These are phyloP conservation scores for Penicillium salamii DNA, from an alignment of 495 filamentous ascomycete genomes.

Conservation along the genomic window DNA sequence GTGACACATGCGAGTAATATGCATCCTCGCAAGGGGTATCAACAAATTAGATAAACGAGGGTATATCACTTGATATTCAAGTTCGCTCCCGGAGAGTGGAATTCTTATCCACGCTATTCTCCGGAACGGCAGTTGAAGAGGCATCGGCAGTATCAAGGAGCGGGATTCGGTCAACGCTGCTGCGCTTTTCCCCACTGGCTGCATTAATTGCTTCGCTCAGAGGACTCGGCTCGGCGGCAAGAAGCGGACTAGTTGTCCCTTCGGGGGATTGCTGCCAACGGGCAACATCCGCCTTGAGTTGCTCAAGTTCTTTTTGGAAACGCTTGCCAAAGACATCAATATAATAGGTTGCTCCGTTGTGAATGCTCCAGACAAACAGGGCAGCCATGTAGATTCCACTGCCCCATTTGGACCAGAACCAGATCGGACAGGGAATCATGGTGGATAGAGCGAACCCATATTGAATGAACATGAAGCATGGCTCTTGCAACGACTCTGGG, in stretches of 20 bases:
- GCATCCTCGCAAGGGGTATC: slow-evolving; percentile 14
- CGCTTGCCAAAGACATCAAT: slow-evolving; percentile 96
- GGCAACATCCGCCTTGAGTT: slow-evolving; percentile 81
- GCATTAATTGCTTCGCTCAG: slow-evolving; percentile 15
- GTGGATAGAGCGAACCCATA: slow-evolving; percentile 86
- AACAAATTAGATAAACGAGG: slow-evolving; percentile 9
- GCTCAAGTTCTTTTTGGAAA: slow-evolving; percentile 94
- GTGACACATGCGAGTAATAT: background rate
- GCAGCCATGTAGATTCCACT: slow-evolving; percentile 71
- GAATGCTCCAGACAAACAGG: slow-evolving; percentile 86
- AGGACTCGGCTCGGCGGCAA: slow-evolving; percentile 22
- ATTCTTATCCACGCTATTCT: slow-evolving; percentile 3
- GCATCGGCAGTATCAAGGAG: slow-evolving; percentile 33
- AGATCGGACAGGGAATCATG: slow-evolving; percentile 90
- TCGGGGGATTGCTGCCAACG: slow-evolving; percentile 72
- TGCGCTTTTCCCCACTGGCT: slow-evolving; percentile 25
- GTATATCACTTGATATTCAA: slow-evolving; percentile 2
- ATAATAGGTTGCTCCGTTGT: slow-evolving; percentile 95
- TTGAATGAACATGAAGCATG: slow-evolving; percentile 94
- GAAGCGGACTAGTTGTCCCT: slow-evolving; percentile 28
- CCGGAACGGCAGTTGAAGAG: slow-evolving; percentile 24
- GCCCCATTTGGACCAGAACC: slow-evolving; percentile 87
- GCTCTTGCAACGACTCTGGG: slow-evolving; percentile 73
- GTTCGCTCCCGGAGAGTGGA: slow-evolving; percentile 25
- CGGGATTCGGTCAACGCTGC: slow-evolving; percentile 41